Conservation (phyloP, 257 asterid species). For the Fraxinus anomala region DNA sequence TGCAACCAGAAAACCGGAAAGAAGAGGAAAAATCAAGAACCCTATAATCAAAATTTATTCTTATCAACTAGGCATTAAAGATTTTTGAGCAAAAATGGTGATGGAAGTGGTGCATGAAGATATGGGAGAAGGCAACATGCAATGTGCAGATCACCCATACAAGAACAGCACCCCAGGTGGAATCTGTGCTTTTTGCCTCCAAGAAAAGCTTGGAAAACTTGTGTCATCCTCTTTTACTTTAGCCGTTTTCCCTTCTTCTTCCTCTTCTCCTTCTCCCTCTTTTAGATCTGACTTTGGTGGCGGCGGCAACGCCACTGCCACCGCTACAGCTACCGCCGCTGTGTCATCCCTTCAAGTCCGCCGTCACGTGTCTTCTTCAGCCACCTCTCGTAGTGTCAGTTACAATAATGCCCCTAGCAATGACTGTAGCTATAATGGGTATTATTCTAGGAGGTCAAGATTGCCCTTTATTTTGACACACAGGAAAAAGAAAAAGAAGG, state of each 20-base stretch:
- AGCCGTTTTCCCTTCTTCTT: slow-evolving; percentile 71
- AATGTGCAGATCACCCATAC: slow-evolving; percentile 79
- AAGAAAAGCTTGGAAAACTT: slow-evolving; percentile 94
- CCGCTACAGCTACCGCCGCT: slow-evolving; percentile 24
- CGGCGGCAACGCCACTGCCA: slow-evolving; percentile 24
- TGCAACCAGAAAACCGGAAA: neutral
- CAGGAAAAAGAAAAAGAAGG: slow-evolving; percentile 58
- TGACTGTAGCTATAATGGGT: slow-evolving; percentile 23
- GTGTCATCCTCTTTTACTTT: slow-evolving; percentile 85
- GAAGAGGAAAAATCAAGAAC: neutral
- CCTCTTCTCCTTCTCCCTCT: slow-evolving; percentile 82
- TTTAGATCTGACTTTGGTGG: slow-evolving; percentile 80
- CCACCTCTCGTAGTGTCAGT: slow-evolving; percentile 19
- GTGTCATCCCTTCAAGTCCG: slow-evolving; percentile 33
- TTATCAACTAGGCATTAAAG: slow-evolving; percentile 13
- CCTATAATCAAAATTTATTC: slow-evolving; percentile 28
- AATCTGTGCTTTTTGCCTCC: slow-evolving; percentile 93
- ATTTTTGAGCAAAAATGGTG: slow-evolving; percentile 54
- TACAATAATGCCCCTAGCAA: neutral
- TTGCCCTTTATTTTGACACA: slow-evolving; percentile 58
- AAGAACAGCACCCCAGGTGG: slow-evolving; percentile 89
- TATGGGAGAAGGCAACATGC: slow-evolving; percentile 76
- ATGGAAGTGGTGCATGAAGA: slow-evolving; percentile 97
- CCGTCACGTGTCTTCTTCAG: slow-evolving; percentile 32
- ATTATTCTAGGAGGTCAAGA: slow-evolving; percentile 48